Percentiles rank a stretch among this genome's conserved stretches.
Evolutionary conservation across 768 basidiomycete species (phyloP).

Genomic region (Mycena belliarum): DNA sequence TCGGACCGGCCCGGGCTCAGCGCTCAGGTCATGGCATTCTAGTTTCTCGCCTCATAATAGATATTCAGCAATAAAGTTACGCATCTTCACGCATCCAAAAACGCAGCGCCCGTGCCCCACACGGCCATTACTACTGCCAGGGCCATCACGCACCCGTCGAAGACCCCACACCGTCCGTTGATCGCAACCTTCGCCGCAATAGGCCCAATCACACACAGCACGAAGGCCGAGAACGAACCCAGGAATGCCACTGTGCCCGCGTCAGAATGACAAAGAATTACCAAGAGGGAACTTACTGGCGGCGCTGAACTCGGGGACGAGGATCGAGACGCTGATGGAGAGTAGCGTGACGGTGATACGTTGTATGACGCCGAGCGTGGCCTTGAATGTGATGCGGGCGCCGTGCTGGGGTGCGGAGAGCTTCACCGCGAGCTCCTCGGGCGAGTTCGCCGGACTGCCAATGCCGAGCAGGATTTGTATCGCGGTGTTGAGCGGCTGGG

Average conservation of each 20-base stretch:
- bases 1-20: too few relatives aligned
- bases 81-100: constrained; percentile 34
- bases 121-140: constrained; percentile 65
- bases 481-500: constrained; percentile 84
- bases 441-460: constrained; percentile 42
- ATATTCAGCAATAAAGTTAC: too few relatives aligned
- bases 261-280: not conserved
- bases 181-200: constrained; percentile 71
- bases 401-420: constrained; percentile 25
- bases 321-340: constrained; percentile 72
- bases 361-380: constrained; percentile 49
- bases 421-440: constrained; percentile 42
- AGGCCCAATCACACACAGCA: constrained; percentile 79
- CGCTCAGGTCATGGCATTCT: too few relatives aligned
- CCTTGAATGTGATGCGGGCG: constrained; percentile 35
- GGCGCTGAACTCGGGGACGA: constrained; percentile 78
- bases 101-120: constrained; percentile 77
- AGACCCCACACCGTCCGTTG: constrained; percentile 44
- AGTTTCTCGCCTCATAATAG: too few relatives aligned
- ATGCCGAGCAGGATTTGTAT: constrained; percentile 79
- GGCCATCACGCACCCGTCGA: constrained; percentile 58
- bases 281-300: constrained; percentile 37
- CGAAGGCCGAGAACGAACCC: constrained; percentile 82
- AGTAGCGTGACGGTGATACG: constrained; percentile 59
- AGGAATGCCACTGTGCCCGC: constrained; percentile 68